These are phyloP conservation scores for Lepiota venenata DNA, from an alignment of 768 basidiomycete genomes.

Conservation along the genomic window DNA sequence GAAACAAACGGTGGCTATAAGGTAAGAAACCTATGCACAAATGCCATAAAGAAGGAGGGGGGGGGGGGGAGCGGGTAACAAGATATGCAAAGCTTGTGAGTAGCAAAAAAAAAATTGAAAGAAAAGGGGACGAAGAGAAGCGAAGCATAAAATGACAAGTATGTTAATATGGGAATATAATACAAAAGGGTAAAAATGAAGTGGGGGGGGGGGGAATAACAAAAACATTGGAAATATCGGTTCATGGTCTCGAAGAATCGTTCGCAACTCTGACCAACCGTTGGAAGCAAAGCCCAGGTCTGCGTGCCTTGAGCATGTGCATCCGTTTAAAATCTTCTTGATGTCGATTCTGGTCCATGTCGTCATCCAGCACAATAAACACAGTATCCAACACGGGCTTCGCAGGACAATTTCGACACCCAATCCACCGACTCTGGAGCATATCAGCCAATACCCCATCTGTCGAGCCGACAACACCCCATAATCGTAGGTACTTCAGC, in stretches of 20 bases:
- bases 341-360: constrained; percentile 16
- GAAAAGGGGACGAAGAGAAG: background rate
- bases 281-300: constrained; percentile 9
- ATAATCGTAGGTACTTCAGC: constrained; percentile 20
- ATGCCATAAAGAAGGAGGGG: no score
- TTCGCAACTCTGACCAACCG: constrained; percentile 7
- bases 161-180: background rate
- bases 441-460: constrained; percentile 27
- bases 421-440: constrained; percentile 24
- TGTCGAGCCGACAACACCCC: constrained; percentile 20
- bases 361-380: constrained; percentile 15
- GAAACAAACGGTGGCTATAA: no score
- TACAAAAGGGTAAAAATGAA: background rate
- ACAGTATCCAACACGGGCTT: constrained; percentile 13
- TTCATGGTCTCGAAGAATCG: background rate
- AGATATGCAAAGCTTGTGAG: no score
- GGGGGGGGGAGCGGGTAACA: no score
- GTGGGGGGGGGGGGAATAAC: no score
- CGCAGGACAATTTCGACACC: constrained; percentile 9
- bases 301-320: constrained; percentile 5
- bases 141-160: background rate
- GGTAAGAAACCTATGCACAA: no score
- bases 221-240: background rate
- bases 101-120: background rate
- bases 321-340: constrained; percentile 9